These are phyloP conservation scores for Cucurbita ficifolia DNA, from an alignment of 306 rosid species.

Conservation along the genomic window DNA sequence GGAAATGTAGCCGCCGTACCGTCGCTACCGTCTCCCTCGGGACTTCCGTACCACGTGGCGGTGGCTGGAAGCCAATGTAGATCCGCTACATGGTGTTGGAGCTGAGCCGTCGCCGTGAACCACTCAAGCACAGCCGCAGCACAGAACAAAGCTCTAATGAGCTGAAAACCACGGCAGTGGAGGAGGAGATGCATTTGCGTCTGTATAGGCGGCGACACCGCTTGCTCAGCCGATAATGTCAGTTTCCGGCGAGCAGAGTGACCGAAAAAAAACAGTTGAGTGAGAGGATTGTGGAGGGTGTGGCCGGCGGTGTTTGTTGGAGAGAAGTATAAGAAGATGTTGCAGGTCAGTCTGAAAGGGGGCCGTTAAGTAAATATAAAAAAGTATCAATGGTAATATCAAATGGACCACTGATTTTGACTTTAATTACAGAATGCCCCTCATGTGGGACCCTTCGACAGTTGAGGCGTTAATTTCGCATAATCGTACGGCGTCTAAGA, in stretches of 20 bases:
- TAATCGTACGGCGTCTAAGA: constrained; percentile 9
- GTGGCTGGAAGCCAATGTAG: constrained; percentile 58
- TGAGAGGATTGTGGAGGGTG: not conserved
- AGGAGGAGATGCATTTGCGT: constrained; percentile 31
- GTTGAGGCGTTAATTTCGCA: constrained; percentile 50
- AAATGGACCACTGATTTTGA: not conserved
- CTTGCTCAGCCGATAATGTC: constrained; percentile 6
- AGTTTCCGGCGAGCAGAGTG: not conserved
- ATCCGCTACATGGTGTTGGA: constrained; percentile 20
- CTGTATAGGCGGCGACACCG: not conserved
- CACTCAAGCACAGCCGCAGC: not conserved
- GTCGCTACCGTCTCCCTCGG: constrained; percentile 94
- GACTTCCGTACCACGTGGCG: constrained; percentile 89
- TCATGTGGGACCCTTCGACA: constrained; percentile 25
- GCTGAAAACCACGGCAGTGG: constrained; percentile 6
- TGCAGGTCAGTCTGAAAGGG: not conserved
- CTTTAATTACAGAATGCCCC: constrained; percentile 27
- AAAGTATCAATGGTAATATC: not conserved
- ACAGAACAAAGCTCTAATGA: constrained; percentile 8
- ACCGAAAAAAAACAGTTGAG: constrained; percentile 9
- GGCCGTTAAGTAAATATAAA: not conserved
- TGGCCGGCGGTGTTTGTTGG: constrained; percentile 27
- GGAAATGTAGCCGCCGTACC: constrained; percentile 25
- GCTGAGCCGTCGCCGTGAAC: constrained; percentile 7
- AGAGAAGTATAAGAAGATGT: not conserved